Base-by-base conservation (phyloP, 169 alveolate genomes). In the Cryptosporidium felis region DNA sequence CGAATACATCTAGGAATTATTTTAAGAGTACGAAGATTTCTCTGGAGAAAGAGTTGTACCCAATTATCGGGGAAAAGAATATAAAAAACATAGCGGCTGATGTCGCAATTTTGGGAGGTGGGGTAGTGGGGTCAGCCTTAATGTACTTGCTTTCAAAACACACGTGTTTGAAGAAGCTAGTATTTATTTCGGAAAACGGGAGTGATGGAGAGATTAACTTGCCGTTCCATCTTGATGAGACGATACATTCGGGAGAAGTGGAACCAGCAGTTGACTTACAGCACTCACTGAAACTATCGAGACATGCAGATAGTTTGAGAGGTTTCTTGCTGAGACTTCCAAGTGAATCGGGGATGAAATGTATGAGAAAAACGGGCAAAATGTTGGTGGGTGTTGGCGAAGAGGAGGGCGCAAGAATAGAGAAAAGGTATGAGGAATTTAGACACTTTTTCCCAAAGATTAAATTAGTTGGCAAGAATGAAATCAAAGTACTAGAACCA, bases 371-470 rank as follows among this genome's bases (percentile, higher is more conserved):
- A 12, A 21, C 16, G 5, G 32, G 8, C 36, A 63, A 63, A 18
- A 63, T 63, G 8, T 40, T 63, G 46, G n/a, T 63, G 30, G 80
- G 80, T 23, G n/a, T 63, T 12, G 80, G 80, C 21, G 62, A 63
- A 44, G 45, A 42, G 4, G 80, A 63, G 53, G 23, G 38, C 30
- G n/a, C 10, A 3, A 5, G 12, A 41, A 63, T 63, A 23, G 80
- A 63, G 44, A 41, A n/a, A 5, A 16, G 80, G 14, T 63, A 23
- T 63, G 23, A 63, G 6, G 60, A 63, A 2, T 63, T 63, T 44
- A 63, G 12, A 26, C 53, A 42, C 26, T 63, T 63, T 23, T 41
- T 38, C 0, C 80, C 80, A 16, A 40, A 63, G 14, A 63, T 63
- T 5, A 63, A 14, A 4, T 44, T 63, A 63, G 26, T 63, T 63